Conservation (phyloP, 495 filamentous ascomycete genomes). For the Saxophila tyrrhenica region DNA sequence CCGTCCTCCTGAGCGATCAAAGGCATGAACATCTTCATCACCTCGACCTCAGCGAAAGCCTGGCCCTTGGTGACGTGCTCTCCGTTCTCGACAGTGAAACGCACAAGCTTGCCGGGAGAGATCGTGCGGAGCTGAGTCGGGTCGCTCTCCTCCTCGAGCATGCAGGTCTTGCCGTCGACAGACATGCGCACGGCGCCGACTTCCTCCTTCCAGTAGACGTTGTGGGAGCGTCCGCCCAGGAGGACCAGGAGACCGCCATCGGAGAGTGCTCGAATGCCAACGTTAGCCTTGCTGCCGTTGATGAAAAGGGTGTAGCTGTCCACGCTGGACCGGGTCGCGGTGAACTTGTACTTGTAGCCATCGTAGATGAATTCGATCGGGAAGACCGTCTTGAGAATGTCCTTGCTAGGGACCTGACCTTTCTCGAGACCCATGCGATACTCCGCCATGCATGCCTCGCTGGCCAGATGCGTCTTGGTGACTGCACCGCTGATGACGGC, state of each 20-base stretch:
- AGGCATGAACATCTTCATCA: slow-evolving; percentile 99
- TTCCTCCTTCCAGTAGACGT: slow-evolving; percentile 99
- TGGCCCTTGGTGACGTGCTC: slow-evolving; percentile 90
- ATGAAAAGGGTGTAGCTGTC: slow-evolving; percentile 99
- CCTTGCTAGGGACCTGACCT: slow-evolving; percentile 91
- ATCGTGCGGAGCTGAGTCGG: slow-evolving; percentile 93
- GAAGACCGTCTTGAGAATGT: slow-evolving; percentile 96
- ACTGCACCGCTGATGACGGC: slow-evolving; percentile 91
- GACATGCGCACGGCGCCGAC: slow-evolving; percentile 88
- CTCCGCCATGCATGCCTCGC: slow-evolving; percentile 74
- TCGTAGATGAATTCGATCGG: slow-evolving; percentile 98
- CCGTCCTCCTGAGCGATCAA: slow-evolving; percentile 94
- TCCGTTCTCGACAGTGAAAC: slow-evolving; percentile 94
- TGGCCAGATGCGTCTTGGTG: slow-evolving; percentile 86
- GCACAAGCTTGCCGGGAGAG: slow-evolving; percentile 94
- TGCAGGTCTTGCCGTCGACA: slow-evolving; percentile 93
- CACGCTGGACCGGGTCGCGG: slow-evolving; percentile 78
- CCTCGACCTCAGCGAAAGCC: slow-evolving; percentile 92
- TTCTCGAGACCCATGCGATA: slow-evolving; percentile 87
- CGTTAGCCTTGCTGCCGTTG: slow-evolving; percentile 92
- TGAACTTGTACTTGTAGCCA: slow-evolving; percentile 93
- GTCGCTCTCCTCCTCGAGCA: slow-evolving; percentile 98
- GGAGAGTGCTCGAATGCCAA: slow-evolving; percentile 82
- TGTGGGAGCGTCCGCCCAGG: slow-evolving; percentile 84
- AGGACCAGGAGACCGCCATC: slow-evolving; percentile 93